phyloP scores from a whole-genome alignment of 1,284 basidiomycete genomes.

The Volvariella surrecta region DNA sequence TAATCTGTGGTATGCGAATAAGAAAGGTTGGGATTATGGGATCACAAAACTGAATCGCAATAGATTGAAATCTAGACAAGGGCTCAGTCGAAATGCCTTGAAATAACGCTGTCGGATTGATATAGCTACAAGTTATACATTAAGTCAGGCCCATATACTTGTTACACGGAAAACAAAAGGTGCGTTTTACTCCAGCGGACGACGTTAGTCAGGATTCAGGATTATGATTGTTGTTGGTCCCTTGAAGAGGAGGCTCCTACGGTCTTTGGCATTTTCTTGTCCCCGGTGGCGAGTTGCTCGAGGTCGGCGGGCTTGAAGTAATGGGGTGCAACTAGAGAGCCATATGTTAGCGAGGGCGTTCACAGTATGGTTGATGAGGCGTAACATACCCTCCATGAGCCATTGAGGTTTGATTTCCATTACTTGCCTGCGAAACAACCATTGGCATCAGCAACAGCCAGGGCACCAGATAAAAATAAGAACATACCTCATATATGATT shows the following conservation, averaged over 20 bases:
- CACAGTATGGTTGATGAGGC: constrained; percentile 1
- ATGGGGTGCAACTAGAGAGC: constrained; percentile 74
- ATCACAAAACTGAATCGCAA: no score
- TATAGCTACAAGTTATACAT: no score
- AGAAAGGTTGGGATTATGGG: no score
- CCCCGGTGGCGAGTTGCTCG: constrained; percentile 73
- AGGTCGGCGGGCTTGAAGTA: constrained; percentile 88
- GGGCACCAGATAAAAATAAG: neutral
- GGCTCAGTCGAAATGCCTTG: no score
- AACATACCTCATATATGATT: constrained; percentile 71
- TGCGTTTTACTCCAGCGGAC: no score
- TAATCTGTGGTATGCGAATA: no score
- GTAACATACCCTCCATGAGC: constrained; percentile 76
- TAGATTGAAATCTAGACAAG: no score
- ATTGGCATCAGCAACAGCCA: neutral
- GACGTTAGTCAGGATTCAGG: no score
- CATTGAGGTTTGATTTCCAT: constrained; percentile 97
- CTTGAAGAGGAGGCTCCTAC: constrained; percentile 18
- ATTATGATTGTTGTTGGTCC: no score
- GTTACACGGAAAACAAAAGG: no score
- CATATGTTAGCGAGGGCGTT: constrained; percentile 1
- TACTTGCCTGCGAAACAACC: constrained; percentile 56
- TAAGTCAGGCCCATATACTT: no score
- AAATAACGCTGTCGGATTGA: no score
- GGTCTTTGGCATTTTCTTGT: constrained; percentile 87